Percentiles rank a stretch among this genome's conserved stretches.
Conservation (phyloP, 192 early-diverging fungal genomes). For the Coemansia javaensis region DNA sequence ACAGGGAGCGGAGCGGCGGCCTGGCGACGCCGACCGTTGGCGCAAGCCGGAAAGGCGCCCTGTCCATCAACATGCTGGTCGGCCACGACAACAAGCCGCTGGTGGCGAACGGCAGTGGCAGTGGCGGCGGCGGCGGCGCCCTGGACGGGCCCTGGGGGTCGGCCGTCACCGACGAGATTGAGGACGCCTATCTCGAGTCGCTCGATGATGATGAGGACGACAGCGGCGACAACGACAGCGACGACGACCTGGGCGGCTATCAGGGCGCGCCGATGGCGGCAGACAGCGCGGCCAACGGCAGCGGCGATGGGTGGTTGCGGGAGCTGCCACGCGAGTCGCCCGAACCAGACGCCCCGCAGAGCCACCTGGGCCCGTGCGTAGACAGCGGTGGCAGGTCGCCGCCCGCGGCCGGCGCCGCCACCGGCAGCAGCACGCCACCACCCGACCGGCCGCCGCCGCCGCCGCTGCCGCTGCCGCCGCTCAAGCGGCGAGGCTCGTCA, state of each 20-base stretch:
- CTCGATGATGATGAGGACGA: constrained; percentile 46
- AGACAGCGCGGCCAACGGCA: no score
- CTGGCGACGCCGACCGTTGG: constrained; percentile 43
- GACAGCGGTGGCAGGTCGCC: no score
- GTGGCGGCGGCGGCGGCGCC: neutral
- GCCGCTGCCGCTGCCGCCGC: neutral
- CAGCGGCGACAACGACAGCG: neutral
- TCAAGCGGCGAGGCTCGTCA: constrained; percentile 1
- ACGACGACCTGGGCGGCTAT: no score
- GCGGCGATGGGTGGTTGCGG: no score
- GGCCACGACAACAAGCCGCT: constrained; percentile 6
- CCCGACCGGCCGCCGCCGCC: no score
- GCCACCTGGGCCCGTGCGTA: constrained; percentile 27
- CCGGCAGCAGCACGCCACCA: neutral
- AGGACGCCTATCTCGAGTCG: constrained; percentile 76
- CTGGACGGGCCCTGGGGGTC: constrained; percentile 43
- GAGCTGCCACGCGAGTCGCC: constrained; percentile 13
- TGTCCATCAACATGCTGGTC: constrained; percentile 39
- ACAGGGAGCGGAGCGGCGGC: constrained; percentile 9
- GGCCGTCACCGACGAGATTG: constrained; percentile 60
- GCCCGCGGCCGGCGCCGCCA: no score
- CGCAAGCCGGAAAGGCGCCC: constrained; percentile 19
- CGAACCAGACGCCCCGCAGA: constrained; percentile 25
- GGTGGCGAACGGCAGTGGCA: neutral
- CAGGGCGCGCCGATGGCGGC: no score